Base-by-base conservation (phyloP, 2,329 filamentous ascomycete genomes). In the Exophiala sideris region DNA sequence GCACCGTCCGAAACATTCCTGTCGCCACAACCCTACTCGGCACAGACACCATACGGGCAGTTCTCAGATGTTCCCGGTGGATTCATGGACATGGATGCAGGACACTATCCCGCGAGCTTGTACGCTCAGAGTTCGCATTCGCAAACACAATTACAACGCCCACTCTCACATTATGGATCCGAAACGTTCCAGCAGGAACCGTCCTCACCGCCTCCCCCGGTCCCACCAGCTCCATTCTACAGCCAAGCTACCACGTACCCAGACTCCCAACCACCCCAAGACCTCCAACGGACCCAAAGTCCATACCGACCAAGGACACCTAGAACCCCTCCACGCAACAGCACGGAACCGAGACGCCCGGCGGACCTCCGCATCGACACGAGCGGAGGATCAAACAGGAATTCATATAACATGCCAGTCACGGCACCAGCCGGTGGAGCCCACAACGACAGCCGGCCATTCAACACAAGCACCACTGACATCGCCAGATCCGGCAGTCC, bases 331-430 rank as follows among this genome's bases (percentile, higher is more conserved):
- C 48, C 49, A 20, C 46, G 50, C 18, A 11, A 35, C 16, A 44
- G 46, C 33, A 14, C 33, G 1, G 48, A 55, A 14, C 51, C 54
- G 35, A 46, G 42, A 14, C 56, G 58, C 12, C 52, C 58, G 5
- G 48, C 58, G 20, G 52, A 58, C 50, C 50, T 61, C 2, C 58
- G 58, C 14, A 61, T 61, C 38, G 56, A 61, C 33, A 29, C 24
- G 24, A 29, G 24, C 24, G 24, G 24, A 29, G 24, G 24, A 29
- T 29, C 24, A 5, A 29, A 29, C 7, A 29, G 24, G 24, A 29
- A 29, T 29, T 29, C 24, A 8, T 29, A 29, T 8, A 29, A 29
- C 7, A 8, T 29, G 24, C 24, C 24, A 5, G 24, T 8, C 7
- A 29, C 24, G 7, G 24, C 24, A 8, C 24, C 24, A 8, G 24